A percentile compares a stretch with the other conserved stretches of the same genome.
phyloP scores from a whole-genome alignment of 2,329 filamentous ascomycete genomes.

The Trichothecium roseum region DNA sequence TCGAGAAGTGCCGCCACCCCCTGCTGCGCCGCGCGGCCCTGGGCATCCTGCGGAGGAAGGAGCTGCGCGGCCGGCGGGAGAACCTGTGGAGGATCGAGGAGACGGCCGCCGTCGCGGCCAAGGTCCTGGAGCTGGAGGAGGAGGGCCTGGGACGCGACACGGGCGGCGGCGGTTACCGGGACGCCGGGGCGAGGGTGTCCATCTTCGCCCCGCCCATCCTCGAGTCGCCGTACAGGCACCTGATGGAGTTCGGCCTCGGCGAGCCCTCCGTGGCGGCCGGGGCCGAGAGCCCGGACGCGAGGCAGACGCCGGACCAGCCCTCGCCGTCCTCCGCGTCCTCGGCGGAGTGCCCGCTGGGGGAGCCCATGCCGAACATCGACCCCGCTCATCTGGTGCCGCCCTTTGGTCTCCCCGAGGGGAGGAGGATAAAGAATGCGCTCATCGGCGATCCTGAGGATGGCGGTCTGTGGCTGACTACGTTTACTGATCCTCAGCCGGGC shows the following conservation, averaged over 20 bases:
- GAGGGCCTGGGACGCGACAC: background rate
- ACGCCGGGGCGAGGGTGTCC: conserved; percentile 3
- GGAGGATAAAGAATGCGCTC: conserved; percentile 18
- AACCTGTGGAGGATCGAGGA: conserved; percentile 26
- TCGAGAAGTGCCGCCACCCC: conserved; percentile 29
- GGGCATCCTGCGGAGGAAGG: conserved; percentile 19
- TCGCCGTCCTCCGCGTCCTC: background rate
- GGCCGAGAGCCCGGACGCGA: background rate
- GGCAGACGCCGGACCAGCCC: too few relatives aligned
- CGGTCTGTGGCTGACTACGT: conserved; percentile 18
- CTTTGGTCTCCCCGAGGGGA: conserved; percentile 14
- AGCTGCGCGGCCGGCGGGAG: conserved; percentile 22
- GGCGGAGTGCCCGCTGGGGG: background rate
- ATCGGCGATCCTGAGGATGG: conserved; percentile 14
- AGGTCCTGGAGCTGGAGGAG: conserved; percentile 27
- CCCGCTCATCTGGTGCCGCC: conserved; percentile 11
- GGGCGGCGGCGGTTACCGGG: background rate
- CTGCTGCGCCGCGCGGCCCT: conserved; percentile 26
- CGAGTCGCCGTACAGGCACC: background rate
- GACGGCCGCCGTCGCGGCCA: conserved; percentile 19
- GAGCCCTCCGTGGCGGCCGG: background rate
- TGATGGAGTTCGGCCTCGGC: background rate
- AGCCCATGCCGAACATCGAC: conserved; percentile 4
- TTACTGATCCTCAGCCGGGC: conserved; percentile 13
- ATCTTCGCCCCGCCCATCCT: conserved; percentile 1